These are phyloP conservation scores for Plasmodium vivax DNA, from an alignment of 169 alveolate species.

Conservation along the genomic window DNA sequence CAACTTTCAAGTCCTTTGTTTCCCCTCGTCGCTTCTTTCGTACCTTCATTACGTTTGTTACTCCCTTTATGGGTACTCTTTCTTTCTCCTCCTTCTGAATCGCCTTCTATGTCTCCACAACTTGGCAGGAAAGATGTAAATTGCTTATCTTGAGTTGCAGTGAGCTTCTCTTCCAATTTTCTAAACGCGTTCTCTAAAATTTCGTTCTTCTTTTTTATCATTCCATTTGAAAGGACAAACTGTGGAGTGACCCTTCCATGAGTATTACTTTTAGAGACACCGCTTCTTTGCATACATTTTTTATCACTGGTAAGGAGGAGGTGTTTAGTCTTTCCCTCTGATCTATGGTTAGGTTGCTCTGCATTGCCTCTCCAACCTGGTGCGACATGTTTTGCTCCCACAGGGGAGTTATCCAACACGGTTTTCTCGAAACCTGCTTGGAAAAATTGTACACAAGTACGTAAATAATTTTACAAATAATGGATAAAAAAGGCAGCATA, in stretches of 20 bases:
- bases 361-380: not conserved
- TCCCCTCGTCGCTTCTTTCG: not conserved
- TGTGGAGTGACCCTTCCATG: not conserved
- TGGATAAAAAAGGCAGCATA: not conserved
- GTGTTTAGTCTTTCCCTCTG: not conserved
- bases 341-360: not conserved
- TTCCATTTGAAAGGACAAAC: not conserved
- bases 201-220: not conserved
- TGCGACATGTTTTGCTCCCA: not conserved
- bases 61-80: not conserved
- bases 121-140: not conserved
- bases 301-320: not conserved
- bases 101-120: not conserved
- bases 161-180: not conserved
- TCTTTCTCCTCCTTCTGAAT: not conserved
- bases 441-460: not conserved
- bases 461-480: not conserved
- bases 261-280: not conserved
- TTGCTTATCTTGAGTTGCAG: not conserved
- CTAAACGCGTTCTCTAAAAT: not conserved
- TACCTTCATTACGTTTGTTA: constrained; percentile 1
- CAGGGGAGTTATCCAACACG: not conserved
- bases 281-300: not conserved
- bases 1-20: not conserved
- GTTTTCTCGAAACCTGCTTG: not conserved